Conservation (phyloP, 345 rosid species). For the Euphorbia peplus region DNA sequence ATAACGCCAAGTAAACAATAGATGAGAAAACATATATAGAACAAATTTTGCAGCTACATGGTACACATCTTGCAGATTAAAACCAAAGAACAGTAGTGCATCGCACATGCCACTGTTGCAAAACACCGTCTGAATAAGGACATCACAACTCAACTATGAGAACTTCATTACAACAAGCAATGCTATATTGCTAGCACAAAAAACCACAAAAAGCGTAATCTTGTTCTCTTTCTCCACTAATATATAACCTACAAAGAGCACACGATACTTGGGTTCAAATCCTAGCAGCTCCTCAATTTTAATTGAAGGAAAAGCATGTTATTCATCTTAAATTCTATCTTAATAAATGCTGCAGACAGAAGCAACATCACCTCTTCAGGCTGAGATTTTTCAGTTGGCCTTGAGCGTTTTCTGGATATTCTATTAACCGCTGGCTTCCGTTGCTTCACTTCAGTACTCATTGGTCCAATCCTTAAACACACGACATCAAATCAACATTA, state of each 20-base stretch:
- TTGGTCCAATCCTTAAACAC: conserved; percentile 79
- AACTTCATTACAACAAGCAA: neutral
- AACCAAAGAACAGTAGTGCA: neutral
- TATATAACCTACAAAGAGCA: neutral
- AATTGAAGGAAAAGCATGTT: neutral
- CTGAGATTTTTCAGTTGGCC: conserved; percentile 48
- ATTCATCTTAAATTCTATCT: neutral
- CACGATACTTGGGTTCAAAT: neutral
- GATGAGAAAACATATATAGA: neutral
- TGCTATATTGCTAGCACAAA: neutral
- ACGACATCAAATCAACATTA: conserved; percentile 2
- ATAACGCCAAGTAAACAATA: neutral
- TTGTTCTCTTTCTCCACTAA: neutral
- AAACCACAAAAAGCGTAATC: neutral
- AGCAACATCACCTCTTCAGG: conserved; percentile 69
- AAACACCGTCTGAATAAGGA: neutral
- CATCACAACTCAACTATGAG: neutral
- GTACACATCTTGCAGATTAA: neutral
- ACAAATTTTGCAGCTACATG: neutral
- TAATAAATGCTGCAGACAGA: neutral
- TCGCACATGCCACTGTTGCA: neutral
- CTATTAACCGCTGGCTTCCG: conserved; percentile 47
- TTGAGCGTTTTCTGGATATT: conserved; percentile 43
- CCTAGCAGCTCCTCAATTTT: neutral
- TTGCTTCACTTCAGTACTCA: conserved; percentile 67